Conservation (phyloP, 306 rosid species). For the Coriaria nepalensis region DNA sequence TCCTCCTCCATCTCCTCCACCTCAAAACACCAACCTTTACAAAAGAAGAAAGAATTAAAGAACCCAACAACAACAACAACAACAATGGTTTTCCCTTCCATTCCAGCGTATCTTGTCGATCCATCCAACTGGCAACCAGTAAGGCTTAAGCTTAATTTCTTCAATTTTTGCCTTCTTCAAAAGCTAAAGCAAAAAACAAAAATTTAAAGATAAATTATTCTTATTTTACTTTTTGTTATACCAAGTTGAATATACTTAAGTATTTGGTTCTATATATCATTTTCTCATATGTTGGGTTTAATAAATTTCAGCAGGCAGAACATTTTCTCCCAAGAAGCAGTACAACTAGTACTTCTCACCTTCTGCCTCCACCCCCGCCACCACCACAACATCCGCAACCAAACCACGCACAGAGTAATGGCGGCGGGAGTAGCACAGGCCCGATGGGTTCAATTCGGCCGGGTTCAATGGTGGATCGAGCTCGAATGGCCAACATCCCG, state of each 20-base stretch:
- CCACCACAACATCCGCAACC: conserved; percentile 5
- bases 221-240: background rate
- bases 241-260: conserved; percentile 9
- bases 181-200: conserved; percentile 9
- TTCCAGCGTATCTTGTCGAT: conserved; percentile 14
- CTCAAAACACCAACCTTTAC: conserved; percentile 15
- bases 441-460: conserved; percentile 9
- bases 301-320: conserved; percentile 3
- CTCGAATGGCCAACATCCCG: conserved; percentile 14
- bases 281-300: background rate
- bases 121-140: conserved; percentile 19
- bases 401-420: background rate
- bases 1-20: background rate
- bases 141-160: background rate
- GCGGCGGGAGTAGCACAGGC: background rate
- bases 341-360: conserved; percentile 6
- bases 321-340: conserved; percentile 1
- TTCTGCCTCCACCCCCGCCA: conserved; percentile 8
- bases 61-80: conserved; percentile 3
- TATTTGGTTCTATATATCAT: conserved; percentile 1
- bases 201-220: conserved; percentile 10
- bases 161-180: background rate
- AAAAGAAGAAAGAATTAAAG: conserved; percentile 8
- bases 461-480: conserved; percentile 14
- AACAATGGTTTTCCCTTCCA: conserved; percentile 17